These are phyloP conservation scores for Fusarium brachygibbosum DNA, from an alignment of 2,329 filamentous ascomycete genomes.

Conservation along the genomic window DNA sequence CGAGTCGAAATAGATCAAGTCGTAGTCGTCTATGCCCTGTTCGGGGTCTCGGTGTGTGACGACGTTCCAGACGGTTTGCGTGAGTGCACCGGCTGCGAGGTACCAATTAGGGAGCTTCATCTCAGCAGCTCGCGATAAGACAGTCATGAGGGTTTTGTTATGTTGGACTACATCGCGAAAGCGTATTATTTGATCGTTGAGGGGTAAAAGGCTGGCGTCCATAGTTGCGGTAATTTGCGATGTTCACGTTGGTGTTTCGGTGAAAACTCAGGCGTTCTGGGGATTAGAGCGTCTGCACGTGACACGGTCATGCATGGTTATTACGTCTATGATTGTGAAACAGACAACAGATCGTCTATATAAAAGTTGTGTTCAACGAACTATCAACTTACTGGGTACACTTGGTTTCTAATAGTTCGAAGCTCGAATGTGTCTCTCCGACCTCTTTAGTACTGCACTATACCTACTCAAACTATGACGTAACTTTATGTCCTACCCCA, in stretches of 20 bases:
- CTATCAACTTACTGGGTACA: too few species aligned
- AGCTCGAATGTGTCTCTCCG: too few species aligned
- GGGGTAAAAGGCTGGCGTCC: slow-evolving; percentile 46
- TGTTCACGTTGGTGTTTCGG: background rate
- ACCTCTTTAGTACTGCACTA: too few species aligned
- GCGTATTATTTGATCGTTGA: slow-evolving; percentile 45
- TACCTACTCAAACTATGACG: too few species aligned
- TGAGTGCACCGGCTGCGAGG: slow-evolving; percentile 54
- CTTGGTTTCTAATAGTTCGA: too few species aligned
- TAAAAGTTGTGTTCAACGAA: too few species aligned
- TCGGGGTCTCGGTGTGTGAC: slow-evolving; percentile 49
- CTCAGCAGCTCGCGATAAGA: slow-evolving; percentile 46
- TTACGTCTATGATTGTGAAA: background rate
- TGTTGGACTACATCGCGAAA: slow-evolving; percentile 45
- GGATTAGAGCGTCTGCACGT: background rate
- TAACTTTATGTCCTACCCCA: too few species aligned
- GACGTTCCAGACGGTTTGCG: slow-evolving; percentile 57
- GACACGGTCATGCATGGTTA: background rate
- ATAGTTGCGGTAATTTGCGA: background rate
- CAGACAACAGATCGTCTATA: too few species aligned
- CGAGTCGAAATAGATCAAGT: slow-evolving; percentile 54
- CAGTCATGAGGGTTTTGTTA: slow-evolving; percentile 49
- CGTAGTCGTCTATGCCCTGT: slow-evolving; percentile 56
- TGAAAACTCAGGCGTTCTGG: slow-evolving; percentile 9
- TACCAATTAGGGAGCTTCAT: slow-evolving; percentile 54